Percentiles rank a stretch among this genome's conserved stretches.
Evolutionary conservation across 1,284 basidiomycete genomes (phyloP).

Genomic region (Cryptococcus amylolentus): DNA sequence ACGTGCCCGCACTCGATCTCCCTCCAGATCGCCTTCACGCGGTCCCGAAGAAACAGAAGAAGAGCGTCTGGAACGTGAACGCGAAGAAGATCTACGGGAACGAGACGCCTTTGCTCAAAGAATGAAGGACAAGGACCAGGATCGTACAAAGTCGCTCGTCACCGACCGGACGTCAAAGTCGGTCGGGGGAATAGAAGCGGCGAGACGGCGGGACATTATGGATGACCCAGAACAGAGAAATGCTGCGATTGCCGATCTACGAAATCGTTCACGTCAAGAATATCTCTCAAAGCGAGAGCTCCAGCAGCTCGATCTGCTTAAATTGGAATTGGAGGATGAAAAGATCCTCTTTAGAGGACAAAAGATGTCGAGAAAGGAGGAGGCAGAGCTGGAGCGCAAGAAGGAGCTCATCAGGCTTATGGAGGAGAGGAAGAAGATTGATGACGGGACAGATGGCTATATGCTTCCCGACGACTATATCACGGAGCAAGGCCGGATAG

Average conservation of each 20-base stretch:
- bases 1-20: constrained; percentile 41
- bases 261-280: constrained; percentile 82
- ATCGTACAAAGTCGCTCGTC: constrained; percentile 84
- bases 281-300: constrained; percentile 94
- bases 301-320: constrained; percentile 90
- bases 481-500: constrained; percentile 97
- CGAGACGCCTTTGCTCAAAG: constrained; percentile 91
- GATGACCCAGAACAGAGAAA: constrained; percentile 77
- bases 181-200: constrained; percentile 76
- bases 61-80: constrained; percentile 66
- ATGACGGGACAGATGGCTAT: constrained; percentile 91
- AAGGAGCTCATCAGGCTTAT: constrained; percentile 88
- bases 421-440: constrained; percentile 88
- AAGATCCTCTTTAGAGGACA: constrained; percentile 76
- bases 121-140: constrained; percentile 75
- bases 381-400: constrained; percentile 78
- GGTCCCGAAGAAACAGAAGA: constrained; percentile 60
- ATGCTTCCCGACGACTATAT: constrained; percentile 95
- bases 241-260: constrained; percentile 74
- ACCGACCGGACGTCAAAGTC: constrained; percentile 80
- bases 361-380: constrained; percentile 81
- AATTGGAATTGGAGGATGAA: constrained; percentile 89
- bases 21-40: constrained; percentile 33
- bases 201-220: constrained; percentile 72
- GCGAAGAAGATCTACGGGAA: constrained; percentile 74